A percentile compares a stretch with the other conserved stretches of the same genome.
Conservation (phyloP, 1,139 yeast species). For the Suhomyces taliae region DNA sequence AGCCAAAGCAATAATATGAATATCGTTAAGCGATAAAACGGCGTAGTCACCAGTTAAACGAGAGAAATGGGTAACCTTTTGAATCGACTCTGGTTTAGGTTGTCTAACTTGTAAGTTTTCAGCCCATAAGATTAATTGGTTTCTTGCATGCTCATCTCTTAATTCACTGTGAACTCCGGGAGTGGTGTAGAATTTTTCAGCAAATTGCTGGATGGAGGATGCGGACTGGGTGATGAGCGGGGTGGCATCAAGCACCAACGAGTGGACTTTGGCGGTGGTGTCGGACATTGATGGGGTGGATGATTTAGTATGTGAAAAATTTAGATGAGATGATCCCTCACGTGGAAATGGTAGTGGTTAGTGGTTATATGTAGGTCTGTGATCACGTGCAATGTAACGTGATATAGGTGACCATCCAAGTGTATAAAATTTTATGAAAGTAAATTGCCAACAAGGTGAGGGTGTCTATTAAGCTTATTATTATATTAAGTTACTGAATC, state of each 20-base stretch:
- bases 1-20: constrained; percentile 87
- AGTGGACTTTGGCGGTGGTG: constrained; percentile 10
- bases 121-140: constrained; percentile 77
- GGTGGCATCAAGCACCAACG: constrained; percentile 87
- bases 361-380: no score
- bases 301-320: neutral
- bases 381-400: no score
- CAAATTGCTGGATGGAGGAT: constrained; percentile 69
- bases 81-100: constrained; percentile 65
- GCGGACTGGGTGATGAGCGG: constrained; percentile 88
- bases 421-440: no score
- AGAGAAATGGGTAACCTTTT: constrained; percentile 72
- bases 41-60: constrained; percentile 87
- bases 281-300: constrained; percentile 3
- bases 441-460: no score
- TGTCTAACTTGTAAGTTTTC: constrained; percentile 65
- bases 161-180: constrained; percentile 90
- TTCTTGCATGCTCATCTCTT: constrained; percentile 80
- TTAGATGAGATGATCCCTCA: neutral
- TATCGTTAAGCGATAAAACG: constrained; percentile 86
- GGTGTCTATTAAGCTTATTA: no score
- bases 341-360: neutral
- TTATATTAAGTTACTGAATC: no score
- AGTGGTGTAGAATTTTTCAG: constrained; percentile 73
- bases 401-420: no score